Percentiles rank a stretch among this genome's conserved stretches.
phyloP scores from a whole-genome alignment of 495 filamentous ascomycete species.

The Amphirosellinia nigrospora region DNA sequence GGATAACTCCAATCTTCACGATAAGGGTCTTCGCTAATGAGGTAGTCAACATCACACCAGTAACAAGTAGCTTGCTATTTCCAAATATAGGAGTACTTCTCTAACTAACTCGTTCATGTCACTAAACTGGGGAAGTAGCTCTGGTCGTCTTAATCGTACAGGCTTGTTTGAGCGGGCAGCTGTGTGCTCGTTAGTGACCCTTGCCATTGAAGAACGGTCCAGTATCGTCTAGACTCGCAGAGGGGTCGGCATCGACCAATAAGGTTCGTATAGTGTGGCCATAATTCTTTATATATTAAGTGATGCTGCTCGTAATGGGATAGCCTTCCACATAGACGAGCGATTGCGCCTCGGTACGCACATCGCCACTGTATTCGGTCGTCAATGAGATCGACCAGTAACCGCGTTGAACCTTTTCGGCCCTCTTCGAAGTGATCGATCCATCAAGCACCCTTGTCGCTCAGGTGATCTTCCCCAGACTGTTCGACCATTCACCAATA shows the following conservation, averaged over 20 bases:
- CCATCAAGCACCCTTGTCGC: slow-evolving; percentile 29
- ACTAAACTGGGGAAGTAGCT: not conserved
- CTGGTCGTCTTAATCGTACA: not conserved
- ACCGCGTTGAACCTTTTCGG: slow-evolving; percentile 7
- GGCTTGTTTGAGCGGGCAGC: not conserved
- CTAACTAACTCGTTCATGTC: not conserved
- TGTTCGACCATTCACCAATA: not conserved
- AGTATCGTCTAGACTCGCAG: slow-evolving; percentile 24
- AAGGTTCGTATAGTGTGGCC: slow-evolving; percentile 4
- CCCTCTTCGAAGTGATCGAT: slow-evolving; percentile 10
- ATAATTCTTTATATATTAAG: slow-evolving; percentile 18
- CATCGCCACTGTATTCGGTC: not conserved
- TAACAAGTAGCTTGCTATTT: not conserved
- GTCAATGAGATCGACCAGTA: not conserved
- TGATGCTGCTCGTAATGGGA: not conserved
- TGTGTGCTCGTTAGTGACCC: not conserved
- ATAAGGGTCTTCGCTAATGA: not conserved
- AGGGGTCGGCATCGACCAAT: slow-evolving; percentile 5
- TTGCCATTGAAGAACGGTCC: not conserved
- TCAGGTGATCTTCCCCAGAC: slow-evolving; percentile 12
- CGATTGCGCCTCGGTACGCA: not conserved
- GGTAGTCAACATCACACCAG: not conserved
- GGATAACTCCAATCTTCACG: not conserved
- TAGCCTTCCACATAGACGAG: not conserved
- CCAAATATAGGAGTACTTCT: not conserved